phyloP scores from a whole-genome alignment of 2,329 filamentous ascomycete genomes.

The Rhexocercosporidium sp. region DNA sequence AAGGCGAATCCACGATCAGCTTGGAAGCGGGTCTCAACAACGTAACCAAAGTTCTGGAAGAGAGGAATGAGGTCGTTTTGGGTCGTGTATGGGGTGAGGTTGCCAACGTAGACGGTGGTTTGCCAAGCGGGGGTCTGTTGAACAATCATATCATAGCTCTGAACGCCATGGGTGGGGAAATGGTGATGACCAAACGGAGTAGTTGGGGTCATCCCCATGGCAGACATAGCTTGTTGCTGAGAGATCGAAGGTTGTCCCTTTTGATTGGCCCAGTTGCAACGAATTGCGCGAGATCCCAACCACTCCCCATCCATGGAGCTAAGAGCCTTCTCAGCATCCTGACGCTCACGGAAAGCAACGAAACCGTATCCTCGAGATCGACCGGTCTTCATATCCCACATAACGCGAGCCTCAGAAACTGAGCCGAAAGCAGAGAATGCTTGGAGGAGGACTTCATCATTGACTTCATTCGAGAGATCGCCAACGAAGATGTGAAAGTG shows the following conservation, averaged over 20 bases:
- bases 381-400: constrained; percentile 99
- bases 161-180: constrained; percentile 94
- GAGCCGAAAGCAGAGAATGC: constrained; percentile 96
- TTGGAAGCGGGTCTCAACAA: constrained; percentile 97
- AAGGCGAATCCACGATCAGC: constrained; percentile 97
- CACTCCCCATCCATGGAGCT: constrained; percentile 99
- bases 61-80: constrained; percentile 96
- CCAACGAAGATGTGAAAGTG: constrained; percentile 99
- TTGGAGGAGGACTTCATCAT: constrained; percentile 91
- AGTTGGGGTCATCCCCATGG: constrained; percentile 97
- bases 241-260: constrained; percentile 99
- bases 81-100: constrained; percentile 95
- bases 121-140: constrained; percentile 97
- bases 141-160: constrained; percentile 97
- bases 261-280: constrained; percentile 99
- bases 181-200: constrained; percentile 97
- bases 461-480: constrained; percentile 97
- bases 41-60: constrained; percentile 98
- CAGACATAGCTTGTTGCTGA: constrained; percentile 94
- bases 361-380: constrained; percentile 97
- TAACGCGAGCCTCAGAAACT: constrained; percentile 96
- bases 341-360: constrained; percentile 92
- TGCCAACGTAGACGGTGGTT: constrained; percentile 97
- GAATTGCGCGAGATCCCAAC: constrained; percentile 96
- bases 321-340: constrained; percentile 92